These are phyloP conservation scores for Gloeopeniophorella convolvens DNA, from an alignment of 768 basidiomycete species.

Conservation along the genomic window DNA sequence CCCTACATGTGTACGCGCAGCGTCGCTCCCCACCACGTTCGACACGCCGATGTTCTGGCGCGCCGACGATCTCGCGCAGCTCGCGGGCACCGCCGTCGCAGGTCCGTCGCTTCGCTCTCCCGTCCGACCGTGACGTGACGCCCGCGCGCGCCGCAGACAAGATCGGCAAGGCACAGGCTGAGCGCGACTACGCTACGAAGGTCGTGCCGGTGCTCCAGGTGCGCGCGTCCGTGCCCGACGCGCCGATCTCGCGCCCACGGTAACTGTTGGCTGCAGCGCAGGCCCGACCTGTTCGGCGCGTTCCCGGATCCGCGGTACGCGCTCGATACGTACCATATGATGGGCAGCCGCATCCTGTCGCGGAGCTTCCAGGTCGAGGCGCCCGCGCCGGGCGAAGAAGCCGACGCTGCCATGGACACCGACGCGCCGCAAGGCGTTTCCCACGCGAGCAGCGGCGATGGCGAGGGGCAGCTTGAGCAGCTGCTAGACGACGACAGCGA, in stretches of 20 bases:
- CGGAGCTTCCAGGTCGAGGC: slow-evolving; percentile 82
- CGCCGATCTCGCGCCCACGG: not conserved
- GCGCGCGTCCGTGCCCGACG: slow-evolving; percentile 18
- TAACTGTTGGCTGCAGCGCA: slow-evolving; percentile 38
- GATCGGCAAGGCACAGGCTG: slow-evolving; percentile 79
- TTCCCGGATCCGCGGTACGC: slow-evolving; percentile 45
- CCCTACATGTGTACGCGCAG: slow-evolving; percentile 29
- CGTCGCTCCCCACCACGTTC: slow-evolving; percentile 62
- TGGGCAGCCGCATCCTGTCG: slow-evolving; percentile 89
- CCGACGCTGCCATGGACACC: slow-evolving; percentile 28
- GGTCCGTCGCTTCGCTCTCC: slow-evolving; percentile 40
- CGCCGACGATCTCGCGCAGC: slow-evolving; percentile 60
- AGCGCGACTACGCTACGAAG: slow-evolving; percentile 59
- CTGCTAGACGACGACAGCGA: slow-evolving; percentile 24
- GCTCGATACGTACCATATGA: slow-evolving; percentile 72
- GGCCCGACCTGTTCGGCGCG: slow-evolving; percentile 63
- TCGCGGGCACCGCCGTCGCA: slow-evolving; percentile 83
- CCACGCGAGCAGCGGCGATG: slow-evolving; percentile 21
- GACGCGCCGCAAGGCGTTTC: slow-evolving; percentile 24
- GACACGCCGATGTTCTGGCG: slow-evolving; percentile 95
- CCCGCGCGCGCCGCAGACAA: slow-evolving; percentile 47
- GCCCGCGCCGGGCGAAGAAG: slow-evolving; percentile 30
- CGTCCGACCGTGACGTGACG: not conserved
- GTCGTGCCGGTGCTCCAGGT: slow-evolving; percentile 71
- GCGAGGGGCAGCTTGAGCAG: slow-evolving; percentile 33